A percentile compares a stretch with the other conserved stretches of the same genome.
phyloP scores from a whole-genome alignment of 805 yeast genomes.

The Yarrowia sp. region DNA sequence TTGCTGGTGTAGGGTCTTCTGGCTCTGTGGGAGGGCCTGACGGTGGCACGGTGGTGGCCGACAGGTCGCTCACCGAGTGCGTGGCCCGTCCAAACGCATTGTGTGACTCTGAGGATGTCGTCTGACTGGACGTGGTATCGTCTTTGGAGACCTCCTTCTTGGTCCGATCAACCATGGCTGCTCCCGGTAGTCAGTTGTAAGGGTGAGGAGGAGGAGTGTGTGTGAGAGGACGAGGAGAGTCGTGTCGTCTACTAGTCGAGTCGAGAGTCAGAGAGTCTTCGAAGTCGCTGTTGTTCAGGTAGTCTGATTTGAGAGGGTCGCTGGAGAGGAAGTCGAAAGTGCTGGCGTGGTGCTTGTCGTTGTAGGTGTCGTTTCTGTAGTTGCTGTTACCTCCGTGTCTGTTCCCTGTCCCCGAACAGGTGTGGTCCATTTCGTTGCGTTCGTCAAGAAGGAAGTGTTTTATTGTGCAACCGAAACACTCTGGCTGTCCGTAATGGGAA shows the following conservation, averaged over 20 bases:
- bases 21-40: not conserved
- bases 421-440: not conserved
- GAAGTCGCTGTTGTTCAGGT: too few species aligned
- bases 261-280: not conserved
- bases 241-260: too few species aligned
- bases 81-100: too few species aligned
- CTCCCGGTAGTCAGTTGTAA: not conserved
- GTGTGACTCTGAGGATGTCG: not conserved
- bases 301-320: too few species aligned
- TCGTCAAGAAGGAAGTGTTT: constrained; percentile 12
- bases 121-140: not conserved
- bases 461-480: not conserved
- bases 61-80: too few species aligned
- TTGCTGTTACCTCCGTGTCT: not conserved
- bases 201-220: not conserved
- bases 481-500: constrained; percentile 21
- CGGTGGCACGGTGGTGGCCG: not conserved
- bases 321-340: too few species aligned
- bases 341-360: not conserved
- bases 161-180: not conserved
- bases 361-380: not conserved
- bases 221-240: too few species aligned
- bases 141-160: too few species aligned
- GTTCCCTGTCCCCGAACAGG: not conserved
- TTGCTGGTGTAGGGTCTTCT: not conserved